Evolutionary conservation across 176 grass and related monocot genomes (phyloP).

Genomic region (Elymus sibiricus): DNA sequence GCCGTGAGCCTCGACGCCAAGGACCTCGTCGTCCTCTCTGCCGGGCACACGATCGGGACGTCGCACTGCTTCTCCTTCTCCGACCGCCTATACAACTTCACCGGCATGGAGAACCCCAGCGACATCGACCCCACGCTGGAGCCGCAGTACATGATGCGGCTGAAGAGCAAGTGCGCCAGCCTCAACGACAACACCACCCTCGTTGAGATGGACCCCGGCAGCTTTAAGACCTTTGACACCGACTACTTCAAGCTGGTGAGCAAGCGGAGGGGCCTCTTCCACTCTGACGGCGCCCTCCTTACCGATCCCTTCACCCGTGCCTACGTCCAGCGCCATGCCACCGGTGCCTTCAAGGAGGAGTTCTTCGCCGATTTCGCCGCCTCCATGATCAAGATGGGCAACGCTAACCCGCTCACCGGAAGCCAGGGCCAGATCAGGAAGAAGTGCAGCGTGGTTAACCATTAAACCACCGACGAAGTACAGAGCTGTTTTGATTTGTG

Average conservation of each 20-base stretch:
- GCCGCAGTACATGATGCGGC: conserved; percentile 37
- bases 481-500: background rate
- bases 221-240: conserved; percentile 77
- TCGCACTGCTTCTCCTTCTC: conserved; percentile 60
- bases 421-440: conserved; percentile 65
- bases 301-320: conserved; percentile 44
- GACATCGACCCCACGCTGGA: conserved; percentile 66
- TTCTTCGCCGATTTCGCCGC: conserved; percentile 68
- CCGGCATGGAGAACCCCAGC: conserved; percentile 45
- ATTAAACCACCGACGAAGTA: background rate
- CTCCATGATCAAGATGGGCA: conserved; percentile 74
- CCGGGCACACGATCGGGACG: conserved; percentile 82
- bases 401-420: conserved; percentile 51
- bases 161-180: conserved; percentile 42
- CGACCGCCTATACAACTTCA: conserved; percentile 84
- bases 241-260: conserved; percentile 53
- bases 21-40: conserved; percentile 81
- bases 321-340: conserved; percentile 62
- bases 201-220: conserved; percentile 90
- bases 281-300: conserved; percentile 74
- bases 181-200: conserved; percentile 64
- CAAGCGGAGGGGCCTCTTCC: conserved; percentile 69
- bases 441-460: conserved; percentile 56
- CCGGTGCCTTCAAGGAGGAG: conserved; percentile 13
- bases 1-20: conserved; percentile 61